Base-by-base conservation (phyloP, 2,329 filamentous ascomycete genomes). In the Ophiostoma quercus region DNA sequence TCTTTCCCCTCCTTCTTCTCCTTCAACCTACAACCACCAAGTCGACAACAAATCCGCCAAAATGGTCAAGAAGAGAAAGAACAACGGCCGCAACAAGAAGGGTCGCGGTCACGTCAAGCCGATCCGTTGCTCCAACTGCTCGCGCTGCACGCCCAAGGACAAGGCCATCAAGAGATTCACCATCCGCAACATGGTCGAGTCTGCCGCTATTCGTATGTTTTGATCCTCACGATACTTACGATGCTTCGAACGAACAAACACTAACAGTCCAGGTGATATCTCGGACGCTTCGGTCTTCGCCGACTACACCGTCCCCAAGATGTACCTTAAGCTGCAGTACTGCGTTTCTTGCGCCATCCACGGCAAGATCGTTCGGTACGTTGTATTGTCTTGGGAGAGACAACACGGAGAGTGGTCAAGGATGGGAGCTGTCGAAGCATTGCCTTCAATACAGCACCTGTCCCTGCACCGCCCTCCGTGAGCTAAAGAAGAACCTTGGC, bases 241-340 rank as follows among this genome's bases (percentile, higher is more conserved):
- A 41, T 37, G 2, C 37, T 11, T 66, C 19, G 2, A 29, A 29
- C 4, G 12, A n/a, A 3, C 66, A 67, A 12, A 19, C 67, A 60
- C 70, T 71, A 63, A 73, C 71, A 51, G 4, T 1, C 8, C 80
- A 98, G 95, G 95, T 93, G 95, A 99, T 92, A 99, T 99, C 87
- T 97, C 94, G 77, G 95, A 99, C 83, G 95, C 96, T 80, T 98
- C 95, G 80, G 95, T 99, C 84, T 99, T 98, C 86, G 84, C 91
- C 80, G 95, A 99, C 87, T 99, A 99, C 89, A 94, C 93, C 78
- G 94, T 99, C 80, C 95, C 95, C 85, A 99, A 99, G 92, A 99
- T 99, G 96, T 99, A 99, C 92, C 88, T 99, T 86, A 99, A 99
- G 91, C 91, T 99, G 83, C 95, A 99, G 88, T 99, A 99, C 92